A percentile compares a stretch with the other conserved stretches of the same genome.
Evolutionary conservation across 1,139 yeast species (phyloP).

Genomic region (Waltiozyma sp.): DNA sequence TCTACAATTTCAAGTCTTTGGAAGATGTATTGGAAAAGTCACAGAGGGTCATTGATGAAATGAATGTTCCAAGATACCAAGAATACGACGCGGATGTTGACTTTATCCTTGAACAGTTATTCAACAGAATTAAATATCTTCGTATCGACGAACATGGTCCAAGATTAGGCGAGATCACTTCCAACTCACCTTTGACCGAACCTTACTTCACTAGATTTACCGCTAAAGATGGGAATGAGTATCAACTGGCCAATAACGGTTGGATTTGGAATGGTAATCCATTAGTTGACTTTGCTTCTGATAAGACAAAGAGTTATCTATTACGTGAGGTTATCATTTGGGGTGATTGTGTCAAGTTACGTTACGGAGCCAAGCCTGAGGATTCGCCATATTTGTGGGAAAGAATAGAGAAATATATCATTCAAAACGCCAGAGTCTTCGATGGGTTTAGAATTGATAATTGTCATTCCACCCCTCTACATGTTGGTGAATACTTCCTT

Average conservation of each 20-base stretch:
- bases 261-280: constrained; percentile 99
- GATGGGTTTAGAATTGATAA: constrained; percentile 91
- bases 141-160: constrained; percentile 80
- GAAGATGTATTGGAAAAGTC: constrained; percentile 33
- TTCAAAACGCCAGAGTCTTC: constrained; percentile 63
- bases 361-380: constrained; percentile 66
- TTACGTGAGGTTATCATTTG: constrained; percentile 91
- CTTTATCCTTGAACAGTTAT: constrained; percentile 55
- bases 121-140: constrained; percentile 63
- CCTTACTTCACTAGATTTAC: constrained; percentile 74
- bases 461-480: constrained; percentile 92
- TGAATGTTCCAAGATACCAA: constrained; percentile 64
- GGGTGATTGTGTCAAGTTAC: constrained; percentile 93
- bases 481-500: constrained; percentile 80
- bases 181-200: constrained; percentile 58
- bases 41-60: constrained; percentile 52
- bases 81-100: constrained; percentile 64
- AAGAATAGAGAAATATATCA: constrained; percentile 72
- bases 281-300: constrained; percentile 82
- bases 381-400: constrained; percentile 90
- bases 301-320: constrained; percentile 65
- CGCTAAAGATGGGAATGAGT: constrained; percentile 39
- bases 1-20: constrained; percentile 17
- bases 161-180: constrained; percentile 52
- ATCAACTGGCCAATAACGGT: constrained; percentile 86